Base-by-base conservation (phyloP, 805 yeast species). In the Candida maesae region DNA sequence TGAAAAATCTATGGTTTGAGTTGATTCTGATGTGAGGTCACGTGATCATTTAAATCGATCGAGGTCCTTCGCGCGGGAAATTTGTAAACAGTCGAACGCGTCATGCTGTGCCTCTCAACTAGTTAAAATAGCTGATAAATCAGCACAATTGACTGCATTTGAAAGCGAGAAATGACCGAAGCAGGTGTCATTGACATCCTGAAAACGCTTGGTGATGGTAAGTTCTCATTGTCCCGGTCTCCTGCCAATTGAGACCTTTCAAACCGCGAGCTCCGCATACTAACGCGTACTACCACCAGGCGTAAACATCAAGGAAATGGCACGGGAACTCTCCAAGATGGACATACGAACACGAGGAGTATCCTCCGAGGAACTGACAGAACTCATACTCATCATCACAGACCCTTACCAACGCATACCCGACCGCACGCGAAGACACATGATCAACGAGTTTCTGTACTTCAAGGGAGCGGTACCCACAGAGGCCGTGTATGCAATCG, bases 391-490 rank as follows among this genome's bases (percentile, higher is more conserved):
- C 1, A 6, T 40, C 0, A 4, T 54, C 0, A 24, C 36, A 2
- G 44, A 49, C 23, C 50, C 52, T 7, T 32, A 31, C 6, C 33
- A 47, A 2, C 17, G 8, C 2, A 21, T 47, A 6, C 26, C 43
- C 11, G 31, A 28, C 6, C 6, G 11, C 9, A 7, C 31, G 15
- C 31, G 31, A 28, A 28, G 12, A 28, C 52, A 52, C 19, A 45
- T 67, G 7, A 38, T 66, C 1, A 48, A 49, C 6, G 46, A 57
- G 6, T 58, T 47, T 36, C 40, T 65, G 10, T 44, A 56, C 10
- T 68, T 68, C 16, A 56, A 55, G 26, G 63, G 49, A 6, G 37
- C 33, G 13, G 39, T 69, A 10, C 52, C 60, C 12, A 42, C 42
- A 13, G 53, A 49, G 1, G 45, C 53, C 3, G 54, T 64, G 0